Evolutionary conservation across 75 land plant species (phyloP).

Genomic region (Sequoia sempervirens): DNA sequence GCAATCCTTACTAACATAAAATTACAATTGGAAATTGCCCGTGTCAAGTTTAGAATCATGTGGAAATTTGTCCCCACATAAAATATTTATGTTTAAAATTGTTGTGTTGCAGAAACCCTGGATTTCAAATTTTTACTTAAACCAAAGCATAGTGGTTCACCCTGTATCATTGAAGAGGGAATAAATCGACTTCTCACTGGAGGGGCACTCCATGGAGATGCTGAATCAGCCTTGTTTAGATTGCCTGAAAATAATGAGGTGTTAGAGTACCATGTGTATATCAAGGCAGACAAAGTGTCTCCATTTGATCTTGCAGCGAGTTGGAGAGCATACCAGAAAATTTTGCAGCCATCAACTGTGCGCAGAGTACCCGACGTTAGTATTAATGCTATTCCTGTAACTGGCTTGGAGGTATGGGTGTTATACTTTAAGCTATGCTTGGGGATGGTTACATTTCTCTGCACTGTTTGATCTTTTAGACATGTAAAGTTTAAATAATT

Average conservation of each 20-base stretch:
- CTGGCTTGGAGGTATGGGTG: conserved; percentile 31
- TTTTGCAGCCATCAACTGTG: conserved; percentile 73
- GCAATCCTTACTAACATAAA: background rate
- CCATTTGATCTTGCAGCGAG: conserved; percentile 96
- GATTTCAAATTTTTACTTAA: conserved; percentile 88
- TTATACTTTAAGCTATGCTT: background rate
- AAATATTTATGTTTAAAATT: background rate
- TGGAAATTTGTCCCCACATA: background rate
- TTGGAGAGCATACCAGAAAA: conserved; percentile 93
- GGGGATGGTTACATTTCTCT: background rate
- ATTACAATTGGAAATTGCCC: background rate
- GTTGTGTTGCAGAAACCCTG: conserved; percentile 59
- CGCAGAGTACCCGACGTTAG: conserved; percentile 87
- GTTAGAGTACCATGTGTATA: conserved; percentile 60
- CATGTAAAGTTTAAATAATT: background rate
- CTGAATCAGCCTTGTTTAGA: conserved; percentile 59
- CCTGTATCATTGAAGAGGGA: conserved; percentile 80
- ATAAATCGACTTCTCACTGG: conserved; percentile 57
- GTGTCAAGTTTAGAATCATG: conserved; percentile 3
- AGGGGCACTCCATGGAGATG: conserved; percentile 70
- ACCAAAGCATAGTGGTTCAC: conserved; percentile 50
- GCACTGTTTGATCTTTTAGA: background rate
- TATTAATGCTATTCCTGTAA: conserved; percentile 36
- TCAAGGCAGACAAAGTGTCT: conserved; percentile 74
- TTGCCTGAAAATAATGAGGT: conserved; percentile 40